These are phyloP conservation scores for Mrakia frigida DNA, from an alignment of 768 basidiomycete species.

Conservation along the genomic window DNA sequence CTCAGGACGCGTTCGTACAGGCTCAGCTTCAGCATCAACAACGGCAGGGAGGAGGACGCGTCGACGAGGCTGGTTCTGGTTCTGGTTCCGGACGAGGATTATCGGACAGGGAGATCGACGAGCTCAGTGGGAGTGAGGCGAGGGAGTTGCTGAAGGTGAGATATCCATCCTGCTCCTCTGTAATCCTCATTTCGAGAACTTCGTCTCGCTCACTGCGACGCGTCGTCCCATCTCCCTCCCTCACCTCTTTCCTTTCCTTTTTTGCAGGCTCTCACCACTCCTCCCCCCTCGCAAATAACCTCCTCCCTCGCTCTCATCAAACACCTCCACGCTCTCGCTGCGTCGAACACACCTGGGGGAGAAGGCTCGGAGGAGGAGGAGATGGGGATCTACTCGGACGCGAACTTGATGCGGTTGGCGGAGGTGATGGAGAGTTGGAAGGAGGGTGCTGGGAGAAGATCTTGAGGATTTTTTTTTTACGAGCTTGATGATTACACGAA, in stretches of 20 bases:
- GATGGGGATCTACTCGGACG: neutral
- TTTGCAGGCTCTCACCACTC: neutral
- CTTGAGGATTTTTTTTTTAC: neutral
- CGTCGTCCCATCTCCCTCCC: neutral
- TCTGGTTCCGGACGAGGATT: neutral
- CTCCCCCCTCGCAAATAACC: neutral
- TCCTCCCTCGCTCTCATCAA: slow-evolving; percentile 12
- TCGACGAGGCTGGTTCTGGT: neutral
- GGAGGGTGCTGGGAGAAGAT: neutral
- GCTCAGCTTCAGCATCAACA: neutral
- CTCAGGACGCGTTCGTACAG: neutral
- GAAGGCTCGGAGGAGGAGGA: neutral
- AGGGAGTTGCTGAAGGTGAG: slow-evolving; percentile 15
- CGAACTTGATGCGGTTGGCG: neutral
- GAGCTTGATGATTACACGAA: neutral
- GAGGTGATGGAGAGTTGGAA: neutral
- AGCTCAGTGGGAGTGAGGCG: slow-evolving; percentile 21
- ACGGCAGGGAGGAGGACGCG: neutral
- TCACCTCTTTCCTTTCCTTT: neutral
- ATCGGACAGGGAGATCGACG: slow-evolving; percentile 17
- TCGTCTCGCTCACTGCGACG: no score
- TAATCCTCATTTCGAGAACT: neutral
- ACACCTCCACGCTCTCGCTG: neutral
- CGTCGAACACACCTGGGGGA: neutral
- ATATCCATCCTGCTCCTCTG: neutral